Evolutionary conservation across 352 stramenopile genomes (phyloP).

Genomic region (Globisporangium lucens): DNA sequence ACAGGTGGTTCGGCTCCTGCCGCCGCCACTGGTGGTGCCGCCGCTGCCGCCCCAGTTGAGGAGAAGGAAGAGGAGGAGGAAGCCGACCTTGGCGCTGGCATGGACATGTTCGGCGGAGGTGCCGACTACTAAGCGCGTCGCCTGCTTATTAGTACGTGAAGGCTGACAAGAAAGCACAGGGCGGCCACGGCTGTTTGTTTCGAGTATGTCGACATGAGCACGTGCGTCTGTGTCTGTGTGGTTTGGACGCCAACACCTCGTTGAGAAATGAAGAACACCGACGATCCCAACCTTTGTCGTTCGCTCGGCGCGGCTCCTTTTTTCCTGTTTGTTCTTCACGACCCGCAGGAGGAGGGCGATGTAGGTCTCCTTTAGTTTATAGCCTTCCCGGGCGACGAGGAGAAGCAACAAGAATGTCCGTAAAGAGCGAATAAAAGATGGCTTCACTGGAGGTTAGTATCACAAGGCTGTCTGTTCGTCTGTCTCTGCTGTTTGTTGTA

Average conservation of each 20-base stretch:
- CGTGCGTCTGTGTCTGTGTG: not conserved
- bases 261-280: slow-evolving; percentile 14
- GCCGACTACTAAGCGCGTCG: slow-evolving; percentile 73
- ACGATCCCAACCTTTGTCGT: slow-evolving; percentile 12
- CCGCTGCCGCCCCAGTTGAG: slow-evolving; percentile 47
- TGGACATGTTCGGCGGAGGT: slow-evolving; percentile 88
- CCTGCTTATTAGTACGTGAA: slow-evolving; percentile 9
- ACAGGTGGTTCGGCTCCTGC: slow-evolving; percentile 55
- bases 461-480: not conserved
- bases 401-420: slow-evolving; percentile 12
- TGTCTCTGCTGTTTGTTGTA: not conserved
- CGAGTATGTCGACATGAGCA: not conserved
- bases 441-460: slow-evolving; percentile 49
- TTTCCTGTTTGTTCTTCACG: not conserved
- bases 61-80: slow-evolving; percentile 88
- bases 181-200: not conserved
- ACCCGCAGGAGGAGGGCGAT: slow-evolving; percentile 9
- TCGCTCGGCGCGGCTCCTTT: not conserved
- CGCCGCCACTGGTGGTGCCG: slow-evolving; percentile 40
- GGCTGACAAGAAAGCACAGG: not conserved
- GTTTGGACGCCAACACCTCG: slow-evolving; percentile 2
- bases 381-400: slow-evolving; percentile 16
- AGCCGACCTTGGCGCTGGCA: slow-evolving; percentile 73
- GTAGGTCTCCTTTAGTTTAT: slow-evolving; percentile 38
- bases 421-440: slow-evolving; percentile 80